Base-by-base conservation (phyloP, 1,284 basidiomycete species). In the Tetrapyrgos nigripes region DNA sequence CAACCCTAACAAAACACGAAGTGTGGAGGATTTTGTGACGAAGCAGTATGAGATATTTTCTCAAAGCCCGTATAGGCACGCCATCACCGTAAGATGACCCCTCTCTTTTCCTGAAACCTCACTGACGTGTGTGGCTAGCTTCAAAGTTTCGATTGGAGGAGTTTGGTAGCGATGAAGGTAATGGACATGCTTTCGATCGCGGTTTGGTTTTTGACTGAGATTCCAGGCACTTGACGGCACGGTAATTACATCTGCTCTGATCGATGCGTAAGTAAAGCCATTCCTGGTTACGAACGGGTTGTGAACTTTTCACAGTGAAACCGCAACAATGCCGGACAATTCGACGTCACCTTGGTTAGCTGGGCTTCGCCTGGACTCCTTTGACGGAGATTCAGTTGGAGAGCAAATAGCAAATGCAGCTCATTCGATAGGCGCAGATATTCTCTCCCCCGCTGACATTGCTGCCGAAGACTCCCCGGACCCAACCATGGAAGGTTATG, bases 61-160 rank as follows among this genome's bases (percentile, higher is more conserved):
- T 29, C 72, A 71, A 11, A 90, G 86, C 59, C 77, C 80, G 23
- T 90, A 90, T 67, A 74, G 75, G 35, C 66, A 77, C 24, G 78
- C 82, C 10, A 89, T 91, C 62, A 89, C 86, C 5, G 88, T 88
- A 63, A 62, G 84, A 64, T 49, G n/a, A 10, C 57, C 11, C n/a
- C 13, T 13, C 19, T 8, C 31, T 27, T 14, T 13, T 35, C 1
- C 60, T 54, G 35, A 50, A 6, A 47, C 53, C 35, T 21, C 31
- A 17, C 50, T 21, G 49, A 44, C n/a, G 17, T 1, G 13, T 40
- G 40, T 40, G 48, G 40, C 3, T 62, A 91, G 87, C 90, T 84
- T 65, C 87, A 91, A 75, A 90, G 88, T 66, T 90, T 91, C 64
- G 88, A 91, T 66, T 91, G 89, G 89, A 79, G 89, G 62, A 86